Base-by-base conservation (phyloP, 495 filamentous ascomycete genomes). In the Neurospora sublineolata region DNA sequence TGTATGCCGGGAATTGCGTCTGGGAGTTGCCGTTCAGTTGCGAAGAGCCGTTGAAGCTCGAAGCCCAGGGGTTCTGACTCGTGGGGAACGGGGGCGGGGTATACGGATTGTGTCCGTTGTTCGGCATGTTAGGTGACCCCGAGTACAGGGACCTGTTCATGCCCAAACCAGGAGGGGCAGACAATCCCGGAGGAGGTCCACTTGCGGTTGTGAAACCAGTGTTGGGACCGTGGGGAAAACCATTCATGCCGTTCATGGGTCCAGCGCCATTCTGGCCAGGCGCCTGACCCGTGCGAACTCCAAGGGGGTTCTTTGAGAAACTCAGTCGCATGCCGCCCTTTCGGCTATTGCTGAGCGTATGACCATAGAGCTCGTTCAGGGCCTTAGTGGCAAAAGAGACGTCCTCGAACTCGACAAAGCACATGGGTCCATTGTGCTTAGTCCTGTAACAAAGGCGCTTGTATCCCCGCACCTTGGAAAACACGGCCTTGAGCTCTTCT, bases 341-440 rank as follows among this genome's bases (percentile, higher is more conserved):
- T 78, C 94, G 88, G 79, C 92, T 95, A 80, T 97, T 98, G 77
- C 93, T 93, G 52, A 99, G 86, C 30, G 88, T 89, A 70, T 92
- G 89, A 1, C 95, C 95, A 75, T 98, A 98, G 20, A 98, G 85
- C 71, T 97, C 93, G 75, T 94, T 92, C 10, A 98, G 85, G 0
- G 94, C 91, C 78, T 96, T 97, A 71, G 95, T 97, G 9, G 95
- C 95, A 77, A 93, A 95, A 30, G 91, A 90, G 52, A 97, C 88
- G 78, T 99, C 94, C 75, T 98, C 95, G 78, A 98, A 99, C 80
- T 99, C 96, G 46, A 99, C 95, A 76, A 98, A 98, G 77, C 95
- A 98, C 96, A 98, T 98, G 14, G 96, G 95, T 0, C 96, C 96
- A 76, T 98, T 97, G 74, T 94, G 92, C 82, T 99, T 99, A 69